Evolutionary conservation across 345 rosid species (phyloP), one percentile per base, ranked within the genome.

Genomic region (Ceriops decandra): DNA sequence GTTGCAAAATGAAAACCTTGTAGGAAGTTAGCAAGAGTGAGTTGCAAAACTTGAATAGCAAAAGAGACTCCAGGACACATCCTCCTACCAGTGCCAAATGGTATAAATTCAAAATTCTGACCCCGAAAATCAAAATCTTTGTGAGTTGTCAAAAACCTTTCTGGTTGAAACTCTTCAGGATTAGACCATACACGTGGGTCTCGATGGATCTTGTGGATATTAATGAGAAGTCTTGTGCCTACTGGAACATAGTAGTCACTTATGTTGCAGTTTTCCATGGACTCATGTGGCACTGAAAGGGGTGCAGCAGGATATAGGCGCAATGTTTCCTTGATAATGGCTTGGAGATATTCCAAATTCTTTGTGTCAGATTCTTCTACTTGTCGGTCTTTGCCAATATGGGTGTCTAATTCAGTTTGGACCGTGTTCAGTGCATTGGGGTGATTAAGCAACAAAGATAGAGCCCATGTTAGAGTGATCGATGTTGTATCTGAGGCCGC

Each of bases 401-500:
- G 1, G 2, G 22, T 15, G 32, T 66, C 79, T 2, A 76, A 3
- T 54, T 61, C 64, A 0, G 32, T 51, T 30, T 61, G 71, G 7
- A 46, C 75, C 46, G 24, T 66, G 33, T 46, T 71, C 7, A 66
- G 6, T n/a, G 15, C 47, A 19, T 21, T 1, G 0, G 27, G 38
- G 60, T 60, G 33, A 1, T 70, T 70, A 6, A 70, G n/a, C 0
- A 75, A 13, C 9, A 70, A 46, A 0, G 68, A 30, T 2, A 70
- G 31, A 2, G 70, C 53, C 74, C 74, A 62, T 52, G 19, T 61
- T 32, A 70, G 20, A 0, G 68, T 62, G 3, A 42, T 30, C 5
- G 51, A 3, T 19, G 68, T 66, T 0, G 75, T 46, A 22, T 66
- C 79, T 1, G 68, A 59, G 1, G 63, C 75, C 5, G 67, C 68